Percentiles rank a stretch among this genome's conserved stretches.
Evolutionary conservation across 2,329 filamentous ascomycete species (phyloP).

Genomic region (Beauveria asiatica): DNA sequence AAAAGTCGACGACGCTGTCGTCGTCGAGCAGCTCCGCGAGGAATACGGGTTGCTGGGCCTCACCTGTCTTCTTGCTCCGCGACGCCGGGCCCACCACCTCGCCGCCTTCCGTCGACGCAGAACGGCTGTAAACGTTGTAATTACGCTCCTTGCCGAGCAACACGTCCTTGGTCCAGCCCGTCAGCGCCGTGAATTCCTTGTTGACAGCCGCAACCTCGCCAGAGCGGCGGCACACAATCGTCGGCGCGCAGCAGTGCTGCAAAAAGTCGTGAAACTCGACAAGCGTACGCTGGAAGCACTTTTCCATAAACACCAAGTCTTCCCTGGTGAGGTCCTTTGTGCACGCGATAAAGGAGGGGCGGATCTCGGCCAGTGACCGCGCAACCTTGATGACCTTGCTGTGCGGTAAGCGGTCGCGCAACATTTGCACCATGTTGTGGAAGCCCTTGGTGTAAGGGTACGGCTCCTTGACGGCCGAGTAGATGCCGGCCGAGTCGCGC

Average conservation of each 20-base stretch:
- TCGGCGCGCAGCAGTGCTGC: constrained; percentile 79
- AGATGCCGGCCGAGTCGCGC: constrained; percentile 75
- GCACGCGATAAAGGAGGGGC: constrained; percentile 87
- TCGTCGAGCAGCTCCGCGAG: constrained; percentile 89
- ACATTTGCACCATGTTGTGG: constrained; percentile 74
- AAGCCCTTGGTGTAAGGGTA: constrained; percentile 88
- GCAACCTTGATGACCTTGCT: constrained; percentile 76
- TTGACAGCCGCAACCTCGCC: constrained; percentile 93
- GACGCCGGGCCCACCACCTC: constrained; percentile 26
- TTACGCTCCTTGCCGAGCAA: constrained; percentile 83
- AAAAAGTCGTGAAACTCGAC: constrained; percentile 93
- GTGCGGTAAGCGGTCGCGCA: constrained; percentile 69
- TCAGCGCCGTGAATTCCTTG: constrained; percentile 93
- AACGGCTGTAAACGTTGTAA: constrained; percentile 70
- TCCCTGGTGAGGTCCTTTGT: constrained; percentile 81
- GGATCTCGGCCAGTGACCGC: constrained; percentile 78
- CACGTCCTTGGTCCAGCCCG: constrained; percentile 87
- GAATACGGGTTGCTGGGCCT: constrained; percentile 69
- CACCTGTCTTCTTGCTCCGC: constrained; percentile 35
- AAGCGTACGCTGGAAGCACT: constrained; percentile 86
- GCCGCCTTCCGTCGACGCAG: constrained; percentile 27
- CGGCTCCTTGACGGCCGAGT: constrained; percentile 80
- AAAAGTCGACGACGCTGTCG: constrained; percentile 87
- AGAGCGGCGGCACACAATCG: constrained; percentile 82
- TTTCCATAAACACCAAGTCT: constrained; percentile 95